Evolutionary conservation across 495 filamentous ascomycete genomes (phyloP).

Genomic region (Hypoxylon fuscum): DNA sequence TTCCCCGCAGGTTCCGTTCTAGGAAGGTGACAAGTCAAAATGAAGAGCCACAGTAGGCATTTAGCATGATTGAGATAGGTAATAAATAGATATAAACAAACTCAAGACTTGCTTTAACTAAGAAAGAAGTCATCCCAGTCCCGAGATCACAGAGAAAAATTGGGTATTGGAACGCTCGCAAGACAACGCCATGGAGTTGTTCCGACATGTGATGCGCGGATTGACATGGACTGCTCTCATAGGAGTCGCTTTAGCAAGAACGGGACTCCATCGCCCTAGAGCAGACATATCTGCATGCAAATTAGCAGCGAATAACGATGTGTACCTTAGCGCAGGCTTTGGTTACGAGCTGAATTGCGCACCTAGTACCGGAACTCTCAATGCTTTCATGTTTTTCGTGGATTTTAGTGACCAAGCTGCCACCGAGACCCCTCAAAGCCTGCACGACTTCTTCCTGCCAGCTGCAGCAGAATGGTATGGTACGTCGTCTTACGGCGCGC

Average conservation of each 20-base stretch:
- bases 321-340: conserved; percentile 43
- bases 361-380: conserved; percentile 42
- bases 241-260: neutral
- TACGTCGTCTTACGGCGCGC: conserved; percentile 40
- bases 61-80: neutral
- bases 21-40: conserved; percentile 20
- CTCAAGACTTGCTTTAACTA: neutral
- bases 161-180: neutral
- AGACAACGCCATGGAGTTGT: neutral
- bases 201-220: neutral
- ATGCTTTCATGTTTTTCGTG: conserved; percentile 47
- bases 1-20: conserved; percentile 3
- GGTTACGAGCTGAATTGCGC: conserved; percentile 43
- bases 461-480: conserved; percentile 44
- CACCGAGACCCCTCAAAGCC: conserved; percentile 37
- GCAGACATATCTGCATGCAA: conserved; percentile 40
- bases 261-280: neutral
- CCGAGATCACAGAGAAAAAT: neutral
- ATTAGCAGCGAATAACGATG: conserved; percentile 27
- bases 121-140: neutral
- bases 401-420: conserved; percentile 40
- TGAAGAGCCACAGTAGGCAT: neutral
- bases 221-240: neutral
- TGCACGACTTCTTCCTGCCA: conserved; percentile 45
- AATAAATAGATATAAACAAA: neutral